These are phyloP conservation scores for Pichia gijzeniarum DNA, from an alignment of 805 yeast genomes.

Conservation along the genomic window DNA sequence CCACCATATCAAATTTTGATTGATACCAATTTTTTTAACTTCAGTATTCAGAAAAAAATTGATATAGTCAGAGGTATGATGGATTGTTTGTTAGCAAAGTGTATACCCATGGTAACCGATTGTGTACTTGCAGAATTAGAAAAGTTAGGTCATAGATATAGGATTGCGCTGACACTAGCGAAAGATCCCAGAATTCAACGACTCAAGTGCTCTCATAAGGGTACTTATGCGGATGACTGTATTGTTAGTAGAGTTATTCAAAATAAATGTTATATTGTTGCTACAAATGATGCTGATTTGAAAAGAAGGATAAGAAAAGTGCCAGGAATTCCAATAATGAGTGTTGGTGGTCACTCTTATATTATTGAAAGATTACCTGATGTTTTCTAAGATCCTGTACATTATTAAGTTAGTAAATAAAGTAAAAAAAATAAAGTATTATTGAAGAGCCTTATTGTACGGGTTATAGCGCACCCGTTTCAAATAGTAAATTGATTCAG, in stretches of 20 bases:
- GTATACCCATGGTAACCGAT: constrained; percentile 93
- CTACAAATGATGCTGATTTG: constrained; percentile 95
- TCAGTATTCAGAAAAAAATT: constrained; percentile 91
- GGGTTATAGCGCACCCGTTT: no score
- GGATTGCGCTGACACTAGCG: constrained; percentile 89
- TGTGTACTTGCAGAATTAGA: constrained; percentile 98
- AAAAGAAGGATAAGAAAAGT: constrained; percentile 91
- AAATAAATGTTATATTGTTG: constrained; percentile 95
- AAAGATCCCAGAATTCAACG: constrained; percentile 89
- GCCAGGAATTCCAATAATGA: constrained; percentile 95
- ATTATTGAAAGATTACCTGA: constrained; percentile 94
- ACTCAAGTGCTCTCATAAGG: constrained; percentile 84
- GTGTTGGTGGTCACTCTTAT: constrained; percentile 90
- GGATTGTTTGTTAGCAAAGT: constrained; percentile 91
- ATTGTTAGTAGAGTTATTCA: constrained; percentile 87
- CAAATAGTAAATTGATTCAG: no score
- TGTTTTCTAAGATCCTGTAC: constrained; percentile 47
- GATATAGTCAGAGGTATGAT: constrained; percentile 95
- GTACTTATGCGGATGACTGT: constrained; percentile 98
- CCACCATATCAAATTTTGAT: constrained; percentile 97
- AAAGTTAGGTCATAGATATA: constrained; percentile 87
- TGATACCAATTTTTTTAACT: constrained; percentile 95
- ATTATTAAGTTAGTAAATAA: neutral
- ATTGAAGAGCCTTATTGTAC: no score
- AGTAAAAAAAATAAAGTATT: neutral